These are phyloP conservation scores for Auxenochlorella pyrenoidosa DNA, from an alignment of 139 green algal species.

Conservation along the genomic window DNA sequence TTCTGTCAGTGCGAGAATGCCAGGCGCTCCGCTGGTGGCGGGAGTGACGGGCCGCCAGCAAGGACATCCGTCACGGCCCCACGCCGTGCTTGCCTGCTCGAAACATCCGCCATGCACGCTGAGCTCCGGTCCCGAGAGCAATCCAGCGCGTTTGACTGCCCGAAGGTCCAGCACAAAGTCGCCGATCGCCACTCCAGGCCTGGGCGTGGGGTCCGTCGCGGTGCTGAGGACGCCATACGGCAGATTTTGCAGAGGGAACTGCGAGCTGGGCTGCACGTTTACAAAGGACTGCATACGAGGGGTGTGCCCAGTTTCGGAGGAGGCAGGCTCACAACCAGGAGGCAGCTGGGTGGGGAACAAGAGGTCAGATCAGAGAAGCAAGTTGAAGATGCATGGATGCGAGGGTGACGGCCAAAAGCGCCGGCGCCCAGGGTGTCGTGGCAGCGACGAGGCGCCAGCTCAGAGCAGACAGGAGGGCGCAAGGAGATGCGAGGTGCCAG, in stretches of 20 bases:
- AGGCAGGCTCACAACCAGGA: not conserved
- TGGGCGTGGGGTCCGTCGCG: not conserved
- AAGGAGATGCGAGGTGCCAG: too few relatives aligned
- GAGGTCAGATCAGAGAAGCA: too few relatives aligned
- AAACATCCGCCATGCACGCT: conserved; percentile 34
- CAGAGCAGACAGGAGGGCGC: too few relatives aligned
- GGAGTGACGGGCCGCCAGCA: not conserved
- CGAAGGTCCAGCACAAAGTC: conserved; percentile 81
- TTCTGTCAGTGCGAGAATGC: not conserved
- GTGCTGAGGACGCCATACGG: conserved; percentile 84
- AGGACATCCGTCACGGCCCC: not conserved
- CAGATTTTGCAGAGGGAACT: conserved; percentile 87
- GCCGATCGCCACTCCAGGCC: conserved; percentile 82
- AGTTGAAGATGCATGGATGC: too few relatives aligned
- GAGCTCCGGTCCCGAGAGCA: conserved; percentile 57
- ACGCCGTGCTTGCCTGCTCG: conserved; percentile 28
- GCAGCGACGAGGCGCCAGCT: too few relatives aligned
- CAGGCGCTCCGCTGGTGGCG: not conserved
- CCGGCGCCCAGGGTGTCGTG: too few relatives aligned
- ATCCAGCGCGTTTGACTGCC: conserved; percentile 55
- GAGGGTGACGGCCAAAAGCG: too few relatives aligned
- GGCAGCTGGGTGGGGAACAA: not conserved
- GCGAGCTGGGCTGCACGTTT: conserved; percentile 1
- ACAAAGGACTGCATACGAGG: conserved; percentile 31
- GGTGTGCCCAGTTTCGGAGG: not conserved